phyloP scores from a whole-genome alignment of 495 filamentous ascomycete genomes.

The Podospora australis region DNA sequence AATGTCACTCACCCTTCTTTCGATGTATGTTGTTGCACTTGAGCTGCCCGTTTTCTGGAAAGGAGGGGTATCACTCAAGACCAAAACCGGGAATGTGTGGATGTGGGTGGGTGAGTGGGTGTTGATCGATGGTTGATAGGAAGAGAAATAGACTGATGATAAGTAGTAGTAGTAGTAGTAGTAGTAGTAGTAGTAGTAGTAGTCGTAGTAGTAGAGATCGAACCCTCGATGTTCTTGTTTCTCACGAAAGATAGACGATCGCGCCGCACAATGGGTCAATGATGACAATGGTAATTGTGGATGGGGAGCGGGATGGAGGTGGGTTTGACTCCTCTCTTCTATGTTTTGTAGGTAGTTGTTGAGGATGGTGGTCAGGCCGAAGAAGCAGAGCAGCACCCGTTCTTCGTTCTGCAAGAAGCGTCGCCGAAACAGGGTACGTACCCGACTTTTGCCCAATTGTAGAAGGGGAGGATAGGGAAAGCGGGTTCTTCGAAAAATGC shows the following conservation, averaged over 20 bases:
- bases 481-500: too few species aligned
- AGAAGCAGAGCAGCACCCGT: neutral
- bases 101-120: neutral
- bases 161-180: too few species aligned
- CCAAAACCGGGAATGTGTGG: slow-evolving; percentile 11
- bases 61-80: slow-evolving; percentile 26
- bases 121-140: neutral
- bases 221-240: neutral
- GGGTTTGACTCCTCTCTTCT: slow-evolving; percentile 21
- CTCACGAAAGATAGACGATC: slow-evolving; percentile 5
- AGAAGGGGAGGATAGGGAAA: slow-evolving; percentile 11
- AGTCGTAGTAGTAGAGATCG: neutral
- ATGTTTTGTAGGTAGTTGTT: slow-evolving; percentile 24
- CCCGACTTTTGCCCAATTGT: slow-evolving; percentile 20
- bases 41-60: slow-evolving; percentile 27
- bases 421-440: slow-evolving; percentile 17
- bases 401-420: slow-evolving; percentile 2
- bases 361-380: slow-evolving; percentile 23
- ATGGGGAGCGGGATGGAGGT: slow-evolving; percentile 14
- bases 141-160: too few species aligned
- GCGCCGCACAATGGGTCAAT: slow-evolving; percentile 13
- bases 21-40: slow-evolving; percentile 26
- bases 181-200: too few species aligned
- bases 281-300: slow-evolving; percentile 19
- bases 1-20: slow-evolving; percentile 26